Evolutionary conservation across 768 basidiomycete genomes (phyloP).

Genomic region (Auricularia cornea): DNA sequence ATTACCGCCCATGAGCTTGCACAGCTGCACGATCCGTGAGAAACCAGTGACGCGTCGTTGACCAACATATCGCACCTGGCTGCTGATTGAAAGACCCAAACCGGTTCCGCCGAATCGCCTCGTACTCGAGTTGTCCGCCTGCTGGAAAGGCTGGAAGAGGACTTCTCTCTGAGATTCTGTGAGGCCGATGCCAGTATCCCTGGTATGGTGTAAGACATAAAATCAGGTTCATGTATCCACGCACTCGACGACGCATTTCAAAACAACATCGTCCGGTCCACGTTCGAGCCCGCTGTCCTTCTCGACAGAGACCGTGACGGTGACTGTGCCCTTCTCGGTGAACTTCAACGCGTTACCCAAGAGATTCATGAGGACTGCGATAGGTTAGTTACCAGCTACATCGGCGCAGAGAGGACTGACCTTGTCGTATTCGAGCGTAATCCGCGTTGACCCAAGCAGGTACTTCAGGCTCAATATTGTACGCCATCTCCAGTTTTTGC

Average conservation of each 20-base stretch:
- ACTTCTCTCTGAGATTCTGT: constrained; percentile 46
- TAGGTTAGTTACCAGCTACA: background rate
- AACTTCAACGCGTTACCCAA: constrained; percentile 75
- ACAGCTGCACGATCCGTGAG: constrained; percentile 47
- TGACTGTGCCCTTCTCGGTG: constrained; percentile 54
- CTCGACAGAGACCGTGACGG: constrained; percentile 53
- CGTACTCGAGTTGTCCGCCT: constrained; percentile 72
- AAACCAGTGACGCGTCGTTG: too few species aligned
- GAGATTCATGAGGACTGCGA: constrained; percentile 62
- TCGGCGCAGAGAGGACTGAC: constrained; percentile 23
- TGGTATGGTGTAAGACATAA: constrained; percentile 15
- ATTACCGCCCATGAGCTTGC: constrained; percentile 67
- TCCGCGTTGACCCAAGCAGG: constrained; percentile 69
- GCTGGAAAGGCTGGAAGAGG: constrained; percentile 67
- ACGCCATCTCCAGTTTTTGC: constrained; percentile 64
- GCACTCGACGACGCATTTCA: constrained; percentile 63
- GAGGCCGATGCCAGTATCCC: constrained; percentile 58
- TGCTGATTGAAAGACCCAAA: constrained; percentile 63
- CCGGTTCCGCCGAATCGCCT: constrained; percentile 74
- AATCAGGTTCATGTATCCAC: background rate
- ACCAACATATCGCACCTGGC: too few species aligned
- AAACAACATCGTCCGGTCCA: constrained; percentile 35
- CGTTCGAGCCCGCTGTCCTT: constrained; percentile 16
- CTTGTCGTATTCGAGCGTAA: constrained; percentile 66
- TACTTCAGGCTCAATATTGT: constrained; percentile 59